A percentile compares a stretch with the other conserved stretches of the same genome.
These are phyloP conservation scores for Penicillium riverlandense DNA, from an alignment of 495 filamentous ascomycete species.

Conservation along the genomic window DNA sequence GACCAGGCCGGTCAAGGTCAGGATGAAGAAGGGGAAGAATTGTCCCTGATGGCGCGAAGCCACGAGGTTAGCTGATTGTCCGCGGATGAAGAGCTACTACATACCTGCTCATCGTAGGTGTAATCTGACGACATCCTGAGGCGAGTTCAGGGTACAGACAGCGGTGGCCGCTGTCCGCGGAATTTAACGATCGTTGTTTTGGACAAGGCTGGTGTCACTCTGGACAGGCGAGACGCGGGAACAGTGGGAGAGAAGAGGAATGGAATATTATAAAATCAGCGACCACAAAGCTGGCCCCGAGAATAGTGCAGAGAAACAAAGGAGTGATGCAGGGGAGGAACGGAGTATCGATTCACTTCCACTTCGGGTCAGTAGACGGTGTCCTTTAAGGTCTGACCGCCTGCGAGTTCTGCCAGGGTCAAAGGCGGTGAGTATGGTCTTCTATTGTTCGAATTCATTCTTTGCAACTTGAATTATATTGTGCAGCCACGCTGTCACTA, in stretches of 20 bases:
- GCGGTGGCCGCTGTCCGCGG: constrained; percentile 28
- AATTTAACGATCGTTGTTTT: constrained; percentile 20
- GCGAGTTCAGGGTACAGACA: constrained; percentile 29
- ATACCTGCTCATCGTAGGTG: constrained; percentile 89
- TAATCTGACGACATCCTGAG: constrained; percentile 89
- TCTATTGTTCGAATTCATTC: no score
- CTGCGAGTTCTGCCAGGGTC: constrained; percentile 9
- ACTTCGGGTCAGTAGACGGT: constrained; percentile 26
- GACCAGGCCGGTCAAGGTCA: constrained; percentile 80
- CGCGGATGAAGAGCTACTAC: constrained; percentile 4
- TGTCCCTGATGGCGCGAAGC: constrained; percentile 54
- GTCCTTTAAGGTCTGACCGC: constrained; percentile 20
- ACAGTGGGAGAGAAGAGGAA: background rate
- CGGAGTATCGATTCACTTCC: constrained; percentile 12
- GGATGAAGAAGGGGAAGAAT: constrained; percentile 98
- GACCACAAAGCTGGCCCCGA: background rate
- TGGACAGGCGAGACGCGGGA: background rate
- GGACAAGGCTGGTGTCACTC: constrained; percentile 5
- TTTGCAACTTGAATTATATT: no score
- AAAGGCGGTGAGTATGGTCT: constrained; percentile 18
- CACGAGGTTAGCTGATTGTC: constrained; percentile 1
- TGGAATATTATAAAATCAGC: background rate
- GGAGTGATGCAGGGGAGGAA: constrained; percentile 18
- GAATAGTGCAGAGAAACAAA: constrained; percentile 20
- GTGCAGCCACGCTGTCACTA: no score